phyloP scores from a whole-genome alignment of 371 early-diverging fungal genomes.

The Mortierella polycephala region DNA sequence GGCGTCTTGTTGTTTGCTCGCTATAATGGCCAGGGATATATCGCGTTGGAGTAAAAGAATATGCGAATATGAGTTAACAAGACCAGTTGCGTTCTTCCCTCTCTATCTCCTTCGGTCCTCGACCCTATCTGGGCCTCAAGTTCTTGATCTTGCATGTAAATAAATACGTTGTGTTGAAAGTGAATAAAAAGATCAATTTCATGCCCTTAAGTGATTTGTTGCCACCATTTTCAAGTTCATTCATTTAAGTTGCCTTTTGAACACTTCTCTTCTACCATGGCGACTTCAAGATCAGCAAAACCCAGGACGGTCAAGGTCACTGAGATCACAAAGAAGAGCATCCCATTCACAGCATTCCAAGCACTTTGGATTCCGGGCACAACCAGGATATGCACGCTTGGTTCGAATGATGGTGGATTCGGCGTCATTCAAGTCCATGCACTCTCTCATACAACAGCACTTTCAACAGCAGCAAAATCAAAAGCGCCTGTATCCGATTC shows the following conservation, averaged over 20 bases:
- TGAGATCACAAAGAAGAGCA: conserved; percentile 15
- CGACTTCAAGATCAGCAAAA: no score
- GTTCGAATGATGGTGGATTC: conserved; percentile 73
- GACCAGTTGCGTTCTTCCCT: no score
- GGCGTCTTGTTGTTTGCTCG: conserved; percentile 36
- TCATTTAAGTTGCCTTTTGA: no score
- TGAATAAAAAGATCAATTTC: no score
- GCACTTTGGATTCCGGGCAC: conserved; percentile 78
- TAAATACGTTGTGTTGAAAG: no score
- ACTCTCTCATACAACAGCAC: conserved; percentile 6
- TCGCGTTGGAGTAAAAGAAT: conserved; percentile 31
- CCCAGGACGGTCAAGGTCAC: conserved; percentile 8
- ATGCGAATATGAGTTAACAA: no score
- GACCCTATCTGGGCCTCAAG: no score
- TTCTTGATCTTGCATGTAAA: no score
- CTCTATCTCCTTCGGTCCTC: no score
- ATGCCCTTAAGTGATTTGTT: no score
- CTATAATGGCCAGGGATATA: conserved; percentile 32
- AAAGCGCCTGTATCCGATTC: not conserved
- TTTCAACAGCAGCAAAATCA: not conserved
- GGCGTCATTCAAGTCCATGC: conserved; percentile 69
- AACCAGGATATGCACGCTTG: conserved; percentile 74
- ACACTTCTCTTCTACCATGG: no score
- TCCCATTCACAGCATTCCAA: conserved; percentile 49
- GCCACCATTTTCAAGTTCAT: no score